Evolutionary conservation across 495 filamentous ascomycete species (phyloP).

Genomic region (Diplogelasinospora grovesii): DNA sequence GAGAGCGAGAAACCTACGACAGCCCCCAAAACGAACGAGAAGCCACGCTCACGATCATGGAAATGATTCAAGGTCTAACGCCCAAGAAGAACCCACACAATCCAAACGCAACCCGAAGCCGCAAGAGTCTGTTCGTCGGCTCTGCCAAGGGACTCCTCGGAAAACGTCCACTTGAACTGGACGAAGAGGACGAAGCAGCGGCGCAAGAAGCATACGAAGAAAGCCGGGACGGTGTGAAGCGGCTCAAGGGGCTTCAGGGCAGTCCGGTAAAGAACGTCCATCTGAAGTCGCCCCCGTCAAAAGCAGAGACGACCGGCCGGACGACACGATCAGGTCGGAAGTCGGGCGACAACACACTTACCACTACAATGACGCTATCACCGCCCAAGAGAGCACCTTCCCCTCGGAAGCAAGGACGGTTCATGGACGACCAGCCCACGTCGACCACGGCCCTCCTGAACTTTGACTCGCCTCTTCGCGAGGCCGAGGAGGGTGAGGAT

Average conservation of each 20-base stretch:
- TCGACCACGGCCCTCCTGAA: conserved; percentile 33
- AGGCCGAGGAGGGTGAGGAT: conserved; percentile 20
- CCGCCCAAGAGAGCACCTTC: conserved; percentile 45
- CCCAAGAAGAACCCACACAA: conserved; percentile 74
- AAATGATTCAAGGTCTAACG: conserved; percentile 70
- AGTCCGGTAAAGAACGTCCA: conserved; percentile 73
- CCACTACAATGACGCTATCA: conserved; percentile 40
- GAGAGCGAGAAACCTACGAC: conserved; percentile 43
- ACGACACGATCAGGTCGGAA: conserved; percentile 44
- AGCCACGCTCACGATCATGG: conserved; percentile 56
- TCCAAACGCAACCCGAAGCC: conserved; percentile 53
- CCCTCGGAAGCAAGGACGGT: conserved; percentile 44
- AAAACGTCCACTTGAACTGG: conserved; percentile 66
- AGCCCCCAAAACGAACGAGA: conserved; percentile 49
- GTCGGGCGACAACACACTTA: conserved; percentile 24
- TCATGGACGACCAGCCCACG: conserved; percentile 38
- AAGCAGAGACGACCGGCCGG: conserved; percentile 54
- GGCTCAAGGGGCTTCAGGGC: conserved; percentile 60
- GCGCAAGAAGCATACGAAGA: too few relatives aligned
- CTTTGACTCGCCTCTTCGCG: conserved; percentile 25
- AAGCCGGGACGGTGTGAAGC: conserved; percentile 56
- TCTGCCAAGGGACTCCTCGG: conserved; percentile 69
- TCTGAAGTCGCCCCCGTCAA: conserved; percentile 59
- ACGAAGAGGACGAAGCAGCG: conserved; percentile 62
- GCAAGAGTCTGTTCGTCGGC: conserved; percentile 72